Evolutionary conservation across 1,284 basidiomycete genomes (phyloP), one percentile per base, ranked within the genome.

Genomic region (Sanguinoderma infundibulare): DNA sequence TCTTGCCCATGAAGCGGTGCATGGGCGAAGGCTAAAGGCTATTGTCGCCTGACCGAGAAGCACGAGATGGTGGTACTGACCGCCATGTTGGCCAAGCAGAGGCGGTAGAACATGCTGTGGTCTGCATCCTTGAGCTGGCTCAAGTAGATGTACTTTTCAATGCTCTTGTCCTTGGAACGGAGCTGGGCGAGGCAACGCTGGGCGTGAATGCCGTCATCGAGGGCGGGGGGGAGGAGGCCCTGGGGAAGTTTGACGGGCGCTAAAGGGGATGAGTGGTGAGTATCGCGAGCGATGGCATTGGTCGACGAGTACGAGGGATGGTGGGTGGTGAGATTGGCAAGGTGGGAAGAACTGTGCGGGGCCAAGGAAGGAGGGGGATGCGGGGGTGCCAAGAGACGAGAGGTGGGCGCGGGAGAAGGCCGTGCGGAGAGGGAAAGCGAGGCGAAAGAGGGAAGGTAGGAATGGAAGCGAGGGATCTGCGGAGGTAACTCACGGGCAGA

Each of bases 81-180:
- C 17, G 87, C 74, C 84, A 92, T 87, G 73, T 94, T 80, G 39
- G 79, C 75, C 47, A 91, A 69, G 73, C 86, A 89, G 10, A 92
- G 75, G 55, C 82, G 83, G 76, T 92, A 95, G 76, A 95, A 95
- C 75, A 89, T 85, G 60, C 83, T 75, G 12, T 84, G 84, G 71
- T 95, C 89, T 53, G 86, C 80, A 70, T 87, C 80, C 74, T 92
- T 92, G 60, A 95, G 81, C 60, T 86, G 84, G 14, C 85, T 83
- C 32, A 95, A 85, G 73, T 87, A 94, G 69, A 95, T 93, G 76
- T 95, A 90, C 78, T 94, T 92, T 71, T 93, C 91, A 60, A 94
- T 85, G 55, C 74, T 71, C 69, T 85, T 87, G 73, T 87, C 83
- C 75, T 94, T 94, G 46, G 87, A 87, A 50, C 87, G 85, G 15